phyloP scores from a whole-genome alignment of 2,329 filamentous ascomycete species.

The Colletotrichum salicis region DNA sequence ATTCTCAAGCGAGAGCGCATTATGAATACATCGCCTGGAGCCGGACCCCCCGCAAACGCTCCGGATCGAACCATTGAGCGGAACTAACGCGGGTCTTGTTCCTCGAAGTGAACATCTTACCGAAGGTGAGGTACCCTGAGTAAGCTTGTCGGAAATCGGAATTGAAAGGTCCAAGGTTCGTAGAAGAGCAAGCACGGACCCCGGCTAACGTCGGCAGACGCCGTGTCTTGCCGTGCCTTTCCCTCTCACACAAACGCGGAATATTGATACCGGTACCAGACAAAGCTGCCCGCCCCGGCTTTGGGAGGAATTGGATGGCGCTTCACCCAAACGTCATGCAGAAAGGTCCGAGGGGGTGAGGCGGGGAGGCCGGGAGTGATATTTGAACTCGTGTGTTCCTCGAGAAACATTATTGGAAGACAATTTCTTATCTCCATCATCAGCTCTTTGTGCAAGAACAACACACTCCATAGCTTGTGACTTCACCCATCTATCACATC shows the following conservation, averaged over 20 bases:
- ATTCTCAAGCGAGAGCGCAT: neutral
- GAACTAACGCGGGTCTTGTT: neutral
- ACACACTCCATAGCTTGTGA: neutral
- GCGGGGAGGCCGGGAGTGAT: neutral
- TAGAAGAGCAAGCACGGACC: neutral
- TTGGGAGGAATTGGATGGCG: slow-evolving; percentile 9
- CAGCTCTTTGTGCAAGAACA: neutral
- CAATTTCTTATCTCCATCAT: neutral
- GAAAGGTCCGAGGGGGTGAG: neutral
- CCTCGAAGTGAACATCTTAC: neutral
- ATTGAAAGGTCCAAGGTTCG: slow-evolving; percentile 17
- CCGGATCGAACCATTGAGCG: neutral
- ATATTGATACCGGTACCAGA: slow-evolving; percentile 1
- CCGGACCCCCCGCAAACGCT: no score
- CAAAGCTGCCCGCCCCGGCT: slow-evolving; percentile 15
- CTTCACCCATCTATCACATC: no score
- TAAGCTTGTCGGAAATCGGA: slow-evolving; percentile 21
- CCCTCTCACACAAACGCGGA: slow-evolving; percentile 25
- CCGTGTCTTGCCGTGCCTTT: slow-evolving; percentile 28
- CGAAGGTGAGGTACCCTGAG: neutral
- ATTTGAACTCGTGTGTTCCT: neutral
- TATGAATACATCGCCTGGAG: no score
- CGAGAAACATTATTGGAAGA: neutral
- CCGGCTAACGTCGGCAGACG: slow-evolving; percentile 36
- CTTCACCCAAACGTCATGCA: slow-evolving; percentile 22